Evolutionary conservation across 2,329 filamentous ascomycete genomes (phyloP).

Genomic region (Xylariaceae sp.): DNA sequence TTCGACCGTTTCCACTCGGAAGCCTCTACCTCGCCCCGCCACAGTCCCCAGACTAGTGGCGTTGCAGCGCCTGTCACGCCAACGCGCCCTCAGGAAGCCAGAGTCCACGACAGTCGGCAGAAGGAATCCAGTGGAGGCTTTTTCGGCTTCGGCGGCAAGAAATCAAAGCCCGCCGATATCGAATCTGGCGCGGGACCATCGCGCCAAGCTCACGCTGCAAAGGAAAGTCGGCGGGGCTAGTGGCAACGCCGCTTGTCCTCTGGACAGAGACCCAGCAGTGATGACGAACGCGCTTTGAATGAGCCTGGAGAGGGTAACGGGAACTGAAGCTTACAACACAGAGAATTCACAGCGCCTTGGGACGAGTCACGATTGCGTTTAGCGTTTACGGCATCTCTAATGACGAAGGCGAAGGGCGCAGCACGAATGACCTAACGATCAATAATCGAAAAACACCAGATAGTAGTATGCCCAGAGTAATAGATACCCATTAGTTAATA

Average conservation of each 20-base stretch:
- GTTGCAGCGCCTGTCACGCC: conserved; percentile 15
- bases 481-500: no score
- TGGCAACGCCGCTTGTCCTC: neutral
- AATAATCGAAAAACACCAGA: no score
- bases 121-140: conserved; percentile 23
- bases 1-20: conserved; percentile 41
- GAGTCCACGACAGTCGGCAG: conserved; percentile 23
- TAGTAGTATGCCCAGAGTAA: no score
- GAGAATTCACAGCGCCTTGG: no score
- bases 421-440: no score
- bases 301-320: neutral
- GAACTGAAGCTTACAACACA: no score
- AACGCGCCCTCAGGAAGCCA: conserved; percentile 24
- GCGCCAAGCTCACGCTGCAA: conserved; percentile 14
- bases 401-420: no score
- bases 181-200: conserved; percentile 22
- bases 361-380: no score
- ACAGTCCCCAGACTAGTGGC: conserved; percentile 24
- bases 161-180: conserved; percentile 28
- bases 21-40: conserved; percentile 7
- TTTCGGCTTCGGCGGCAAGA: conserved; percentile 33
- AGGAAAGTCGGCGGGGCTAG: conserved; percentile 17
- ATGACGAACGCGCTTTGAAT: conserved; percentile 12
- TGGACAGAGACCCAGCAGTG: neutral
- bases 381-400: no score